Percentiles rank a stretch among this genome's conserved stretches.
Evolutionary conservation across 2,329 filamentous ascomycete genomes (phyloP).

Genomic region (Leptosphaerulina australis): DNA sequence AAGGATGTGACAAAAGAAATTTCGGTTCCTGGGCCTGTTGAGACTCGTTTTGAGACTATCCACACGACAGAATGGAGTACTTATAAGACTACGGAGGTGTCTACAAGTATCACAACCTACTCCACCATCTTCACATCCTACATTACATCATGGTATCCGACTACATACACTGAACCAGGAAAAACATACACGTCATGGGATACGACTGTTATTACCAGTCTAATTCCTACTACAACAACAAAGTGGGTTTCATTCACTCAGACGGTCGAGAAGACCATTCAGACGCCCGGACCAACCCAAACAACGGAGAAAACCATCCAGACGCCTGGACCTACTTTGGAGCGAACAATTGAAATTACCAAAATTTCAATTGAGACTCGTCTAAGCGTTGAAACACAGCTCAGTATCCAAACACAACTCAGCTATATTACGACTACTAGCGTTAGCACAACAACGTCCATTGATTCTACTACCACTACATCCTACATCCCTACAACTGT

Average conservation of each 20-base stretch:
- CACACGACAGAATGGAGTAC: conserved; percentile 6
- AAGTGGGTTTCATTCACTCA: neutral
- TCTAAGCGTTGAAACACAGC: conserved; percentile 1
- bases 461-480: neutral
- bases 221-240: conserved; percentile 3
- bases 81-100: conserved; percentile 7
- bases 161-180: conserved; percentile 1
- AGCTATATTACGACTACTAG: conserved; percentile 1
- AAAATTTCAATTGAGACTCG: conserved; percentile 9
- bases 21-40: conserved; percentile 26
- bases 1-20: conserved; percentile 22
- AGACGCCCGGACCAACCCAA: conserved; percentile 7
- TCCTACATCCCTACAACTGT: neutral
- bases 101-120: conserved; percentile 9
- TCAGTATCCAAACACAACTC: neutral
- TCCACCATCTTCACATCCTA: conserved; percentile 7
- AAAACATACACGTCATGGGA: neutral
- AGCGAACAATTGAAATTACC: conserved; percentile 5
- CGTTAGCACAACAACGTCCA: neutral
- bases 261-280: conserved; percentile 8
- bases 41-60: neutral
- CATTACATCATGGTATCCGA: conserved; percentile 3
- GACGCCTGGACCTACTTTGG: conserved; percentile 11
- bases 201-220: neutral
- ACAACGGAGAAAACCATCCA: conserved; percentile 1